Conservation (phyloP, 495 filamentous ascomycete species). For the Xylaria scruposa region DNA sequence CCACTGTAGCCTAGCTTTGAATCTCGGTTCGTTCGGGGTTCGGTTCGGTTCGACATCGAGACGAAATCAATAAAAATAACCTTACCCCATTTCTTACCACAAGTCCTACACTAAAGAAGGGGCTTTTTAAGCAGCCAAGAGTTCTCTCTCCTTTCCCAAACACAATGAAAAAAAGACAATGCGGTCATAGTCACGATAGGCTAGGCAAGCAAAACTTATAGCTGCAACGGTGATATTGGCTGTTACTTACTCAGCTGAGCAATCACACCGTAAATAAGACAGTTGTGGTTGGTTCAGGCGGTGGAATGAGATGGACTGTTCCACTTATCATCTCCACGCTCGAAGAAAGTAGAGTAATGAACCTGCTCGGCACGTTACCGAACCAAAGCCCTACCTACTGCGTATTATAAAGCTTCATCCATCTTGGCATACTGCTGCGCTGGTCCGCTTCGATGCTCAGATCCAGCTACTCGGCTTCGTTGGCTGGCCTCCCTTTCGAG, state of each 20-base stretch:
- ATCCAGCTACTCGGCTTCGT: background rate
- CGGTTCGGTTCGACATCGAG: too few species aligned
- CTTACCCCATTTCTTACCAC: too few species aligned
- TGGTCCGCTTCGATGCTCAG: background rate
- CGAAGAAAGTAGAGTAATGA: background rate
- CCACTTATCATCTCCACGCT: background rate
- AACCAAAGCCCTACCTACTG: background rate
- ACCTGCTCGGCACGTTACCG: background rate
- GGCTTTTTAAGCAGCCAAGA: background rate
- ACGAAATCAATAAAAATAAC: too few species aligned
- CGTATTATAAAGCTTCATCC: background rate
- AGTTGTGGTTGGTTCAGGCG: background rate
- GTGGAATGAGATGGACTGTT: background rate
- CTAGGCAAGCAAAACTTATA: background rate
- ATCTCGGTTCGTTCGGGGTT: background rate
- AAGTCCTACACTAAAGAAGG: background rate
- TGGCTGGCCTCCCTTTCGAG: background rate
- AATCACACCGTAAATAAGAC: background rate
- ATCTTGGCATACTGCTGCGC: background rate
- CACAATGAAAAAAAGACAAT: background rate
- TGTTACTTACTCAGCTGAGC: background rate
- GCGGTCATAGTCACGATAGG: background rate
- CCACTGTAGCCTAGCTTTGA: too few species aligned
- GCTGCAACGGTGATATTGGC: background rate
- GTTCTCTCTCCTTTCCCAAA: background rate